Conservation (phyloP, 768 basidiomycete species). For the Vararia minispora region DNA sequence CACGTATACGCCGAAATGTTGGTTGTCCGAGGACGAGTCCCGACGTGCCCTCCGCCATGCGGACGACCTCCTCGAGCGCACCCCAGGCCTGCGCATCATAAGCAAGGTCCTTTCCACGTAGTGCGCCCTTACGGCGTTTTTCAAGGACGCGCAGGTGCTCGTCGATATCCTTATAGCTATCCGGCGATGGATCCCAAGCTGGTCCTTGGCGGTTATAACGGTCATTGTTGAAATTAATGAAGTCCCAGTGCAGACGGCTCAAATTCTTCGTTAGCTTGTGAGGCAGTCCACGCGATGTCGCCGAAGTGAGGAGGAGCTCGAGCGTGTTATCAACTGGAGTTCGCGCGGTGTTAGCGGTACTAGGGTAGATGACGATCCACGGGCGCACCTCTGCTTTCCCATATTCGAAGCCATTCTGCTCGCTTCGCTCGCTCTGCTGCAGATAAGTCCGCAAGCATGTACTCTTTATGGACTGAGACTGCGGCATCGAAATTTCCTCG, state of each 20-base stretch:
- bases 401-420: slow-evolving; percentile 7
- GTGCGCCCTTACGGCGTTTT: too few species aligned
- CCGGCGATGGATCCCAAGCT: slow-evolving; percentile 5
- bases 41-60: slow-evolving; percentile 48
- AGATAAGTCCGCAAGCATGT: too few species aligned
- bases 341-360: not conserved
- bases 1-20: too few species aligned
- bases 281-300: slow-evolving; percentile 48
- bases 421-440: slow-evolving; percentile 3
- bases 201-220: slow-evolving; percentile 11
- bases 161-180: slow-evolving; percentile 9
- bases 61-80: slow-evolving; percentile 40
- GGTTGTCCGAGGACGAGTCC: too few species aligned
- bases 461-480: too few species aligned
- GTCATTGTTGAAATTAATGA: slow-evolving; percentile 1
- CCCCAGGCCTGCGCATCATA: slow-evolving; percentile 31
- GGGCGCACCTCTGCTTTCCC: slow-evolving; percentile 11
- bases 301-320: slow-evolving; percentile 48
- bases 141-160: slow-evolving; percentile 6
- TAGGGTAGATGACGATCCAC: too few species aligned
- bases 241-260: slow-evolving; percentile 27
- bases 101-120: slow-evolving; percentile 14
- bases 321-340: slow-evolving; percentile 57
- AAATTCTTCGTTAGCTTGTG: slow-evolving; percentile 51
- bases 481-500: slow-evolving; percentile 11